Base-by-base conservation (phyloP, 1,284 basidiomycete genomes). In the Caloboletus firmus region DNA sequence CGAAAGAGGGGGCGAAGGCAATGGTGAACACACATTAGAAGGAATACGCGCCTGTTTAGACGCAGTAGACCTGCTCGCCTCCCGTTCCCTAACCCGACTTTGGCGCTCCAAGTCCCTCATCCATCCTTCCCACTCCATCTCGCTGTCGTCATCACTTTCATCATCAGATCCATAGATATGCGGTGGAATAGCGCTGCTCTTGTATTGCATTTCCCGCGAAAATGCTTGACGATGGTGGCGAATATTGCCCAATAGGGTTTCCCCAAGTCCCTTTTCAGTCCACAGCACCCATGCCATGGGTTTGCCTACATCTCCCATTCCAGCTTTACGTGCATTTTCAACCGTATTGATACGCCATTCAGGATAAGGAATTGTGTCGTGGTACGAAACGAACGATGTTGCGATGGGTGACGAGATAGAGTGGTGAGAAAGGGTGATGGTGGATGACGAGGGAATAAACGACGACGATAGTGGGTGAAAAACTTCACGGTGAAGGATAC, bases 51-150 rank as follows among this genome's bases (percentile, higher is more conserved):
- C 15, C 28, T 41, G 52, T 52, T 32, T 47, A 13, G 41, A 39
- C 20, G 9, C 15, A n/a, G 13, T 24, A 32, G 45, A 30, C 37
- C 15, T 54, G 15, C 30, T 24, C 22, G 31, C 52, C 32, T 46
- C 62, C 42, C 31, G 49, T 13, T 54, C 54, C 39, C 56, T 56
- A 30, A 60, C 56, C 26, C 60, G 62, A 20, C 60, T 62, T 60
- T 80, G 79, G 7, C 80, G 73, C 36, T 73, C 69, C 30, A 83
- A 59, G 62, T 82, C 83, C 10, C 72, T 74, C 62, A 73, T 71
- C 83, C 83, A 85, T 6, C 75, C 77, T 7, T 81, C 75, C 83
- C 83, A 85, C 57, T 85, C 83, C n/a, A 74, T 69, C 60, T 84
- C 83, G 57, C 80, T 79, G 22, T 79, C 75, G 5, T 69, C 71